Evolutionary conservation across 2,329 filamentous ascomycete genomes (phyloP).

Genomic region (Grosmannia clavigera): DNA sequence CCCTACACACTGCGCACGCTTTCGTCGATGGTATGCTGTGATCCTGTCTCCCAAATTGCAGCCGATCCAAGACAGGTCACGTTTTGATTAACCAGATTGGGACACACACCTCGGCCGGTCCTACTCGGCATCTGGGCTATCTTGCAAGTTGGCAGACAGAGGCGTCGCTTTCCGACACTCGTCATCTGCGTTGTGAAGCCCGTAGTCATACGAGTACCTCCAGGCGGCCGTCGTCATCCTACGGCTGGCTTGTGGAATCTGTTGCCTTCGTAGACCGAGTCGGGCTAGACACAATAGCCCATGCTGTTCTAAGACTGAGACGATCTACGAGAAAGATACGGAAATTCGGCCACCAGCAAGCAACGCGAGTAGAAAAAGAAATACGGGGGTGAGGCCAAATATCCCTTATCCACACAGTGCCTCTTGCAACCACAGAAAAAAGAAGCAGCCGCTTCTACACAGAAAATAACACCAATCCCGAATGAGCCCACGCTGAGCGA

Average conservation of each 20-base stretch:
- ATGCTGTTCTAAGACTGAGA: not conserved
- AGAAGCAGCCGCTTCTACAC: not conserved
- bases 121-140: not conserved
- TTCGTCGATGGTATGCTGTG: not conserved
- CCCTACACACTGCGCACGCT: not conserved
- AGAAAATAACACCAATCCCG: not conserved
- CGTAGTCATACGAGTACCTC: not conserved
- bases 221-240: not conserved
- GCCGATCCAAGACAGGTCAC: not conserved
- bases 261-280: not conserved
- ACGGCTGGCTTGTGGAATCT: not conserved
- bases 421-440: not conserved
- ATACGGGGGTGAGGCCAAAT: not conserved
- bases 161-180: not conserved
- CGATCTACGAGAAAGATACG: conserved; percentile 2
- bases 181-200: not conserved
- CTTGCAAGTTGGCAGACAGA: not conserved
- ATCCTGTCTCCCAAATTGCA: conserved; percentile 1
- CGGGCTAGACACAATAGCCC: not conserved
- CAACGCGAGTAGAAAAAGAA: not conserved
- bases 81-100: not conserved
- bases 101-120: not conserved
- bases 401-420: conserved; percentile 1
- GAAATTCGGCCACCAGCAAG: not conserved
- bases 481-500: not conserved